Percentiles rank a stretch among this genome's conserved stretches.
Evolutionary conservation across 768 basidiomycete genomes (phyloP).

Genomic region (Xerocomellus amylosporus): DNA sequence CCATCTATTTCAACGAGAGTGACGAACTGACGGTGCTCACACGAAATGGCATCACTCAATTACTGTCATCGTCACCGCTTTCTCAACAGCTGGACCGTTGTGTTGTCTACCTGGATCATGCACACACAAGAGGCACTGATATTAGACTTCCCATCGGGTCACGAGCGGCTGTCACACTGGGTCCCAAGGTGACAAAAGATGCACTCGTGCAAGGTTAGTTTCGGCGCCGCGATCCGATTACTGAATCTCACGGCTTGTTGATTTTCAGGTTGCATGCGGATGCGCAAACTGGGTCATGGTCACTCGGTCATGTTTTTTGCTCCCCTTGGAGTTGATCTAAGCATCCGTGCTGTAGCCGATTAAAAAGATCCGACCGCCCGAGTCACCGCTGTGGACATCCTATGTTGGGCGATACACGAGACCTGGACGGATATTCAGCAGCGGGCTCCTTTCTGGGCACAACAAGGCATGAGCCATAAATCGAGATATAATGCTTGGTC

Average conservation of each 20-base stretch:
- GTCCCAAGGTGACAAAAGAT: constrained; percentile 37
- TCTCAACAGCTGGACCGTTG: constrained; percentile 27
- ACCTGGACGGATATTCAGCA: constrained; percentile 30
- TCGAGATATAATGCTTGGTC: constrained; percentile 14
- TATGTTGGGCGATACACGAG: constrained; percentile 44
- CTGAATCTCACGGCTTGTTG: background rate
- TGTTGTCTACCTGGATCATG: constrained; percentile 37
- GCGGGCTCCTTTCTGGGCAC: no score
- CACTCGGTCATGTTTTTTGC: constrained; percentile 48
- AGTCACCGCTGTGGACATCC: constrained; percentile 28
- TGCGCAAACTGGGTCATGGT: constrained; percentile 46
- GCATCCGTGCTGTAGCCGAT: constrained; percentile 29
- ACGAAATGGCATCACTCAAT: constrained; percentile 17
- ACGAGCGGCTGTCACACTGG: constrained; percentile 36
- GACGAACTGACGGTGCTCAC: constrained; percentile 31
- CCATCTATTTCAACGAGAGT: constrained; percentile 25
- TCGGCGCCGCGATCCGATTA: background rate
- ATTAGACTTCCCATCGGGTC: constrained; percentile 29
- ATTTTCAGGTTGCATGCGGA: constrained; percentile 46
- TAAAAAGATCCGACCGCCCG: background rate
- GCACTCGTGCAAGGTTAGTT: constrained; percentile 32
- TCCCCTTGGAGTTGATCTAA: constrained; percentile 36
- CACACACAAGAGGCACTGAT: constrained; percentile 39
- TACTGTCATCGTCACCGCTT: constrained; percentile 28
- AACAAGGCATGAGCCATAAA: constrained; percentile 27